Evolutionary conservation across 176 grass and related monocot species (phyloP).

Genomic region (Oryza glumipatula): DNA sequence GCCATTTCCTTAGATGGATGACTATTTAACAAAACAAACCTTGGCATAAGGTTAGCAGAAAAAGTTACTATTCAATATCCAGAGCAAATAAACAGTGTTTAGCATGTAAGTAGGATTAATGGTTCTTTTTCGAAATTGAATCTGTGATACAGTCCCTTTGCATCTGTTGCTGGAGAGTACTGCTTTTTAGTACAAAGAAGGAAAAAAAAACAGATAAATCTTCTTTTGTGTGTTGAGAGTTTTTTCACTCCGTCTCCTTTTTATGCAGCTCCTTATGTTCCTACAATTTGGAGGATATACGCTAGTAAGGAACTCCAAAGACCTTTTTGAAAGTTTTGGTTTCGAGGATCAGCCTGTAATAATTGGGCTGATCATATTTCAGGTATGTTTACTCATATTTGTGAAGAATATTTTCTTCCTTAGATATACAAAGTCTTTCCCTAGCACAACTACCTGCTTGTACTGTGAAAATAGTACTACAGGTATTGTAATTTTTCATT

Average conservation of each 20-base stretch:
- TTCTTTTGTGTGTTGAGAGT: background rate
- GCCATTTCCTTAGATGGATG: background rate
- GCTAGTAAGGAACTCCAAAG: slow-evolving; percentile 95
- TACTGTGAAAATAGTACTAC: too few relatives aligned
- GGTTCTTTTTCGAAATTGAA: background rate
- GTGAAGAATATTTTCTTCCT: slow-evolving; percentile 15
- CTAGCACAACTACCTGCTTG: background rate
- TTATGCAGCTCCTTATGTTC: slow-evolving; percentile 83
- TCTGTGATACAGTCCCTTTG: background rate
- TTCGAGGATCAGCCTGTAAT: slow-evolving; percentile 87
- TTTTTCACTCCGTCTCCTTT: slow-evolving; percentile 22
- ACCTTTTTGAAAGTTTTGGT: slow-evolving; percentile 97
- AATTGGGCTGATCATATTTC: slow-evolving; percentile 92
- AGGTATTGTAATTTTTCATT: slow-evolving; percentile 26
- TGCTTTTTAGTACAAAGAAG: background rate
- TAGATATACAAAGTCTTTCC: slow-evolving; percentile 16
- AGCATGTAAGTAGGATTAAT: background rate
- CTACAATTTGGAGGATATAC: slow-evolving; percentile 99
- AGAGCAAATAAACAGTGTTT: background rate
- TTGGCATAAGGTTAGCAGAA: slow-evolving; percentile 1
- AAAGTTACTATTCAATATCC: background rate
- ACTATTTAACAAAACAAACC: slow-evolving; percentile 25
- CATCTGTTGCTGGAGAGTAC: slow-evolving; percentile 18
- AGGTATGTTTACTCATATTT: slow-evolving; percentile 51
- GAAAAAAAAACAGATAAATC: background rate